Conservation (phyloP, 495 filamentous ascomycete species). For the Neurospora cerealis region DNA sequence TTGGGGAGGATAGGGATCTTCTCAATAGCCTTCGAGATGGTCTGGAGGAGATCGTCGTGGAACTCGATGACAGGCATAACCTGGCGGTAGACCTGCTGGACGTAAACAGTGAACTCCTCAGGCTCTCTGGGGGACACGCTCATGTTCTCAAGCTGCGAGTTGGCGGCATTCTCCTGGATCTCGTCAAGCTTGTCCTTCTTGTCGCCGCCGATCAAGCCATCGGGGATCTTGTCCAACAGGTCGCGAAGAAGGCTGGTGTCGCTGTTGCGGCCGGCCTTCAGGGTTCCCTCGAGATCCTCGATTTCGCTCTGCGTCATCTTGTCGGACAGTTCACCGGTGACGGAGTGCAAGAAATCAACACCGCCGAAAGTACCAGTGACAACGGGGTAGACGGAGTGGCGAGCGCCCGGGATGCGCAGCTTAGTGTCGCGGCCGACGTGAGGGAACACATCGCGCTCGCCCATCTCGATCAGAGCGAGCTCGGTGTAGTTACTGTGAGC, state of each 20-base stretch:
- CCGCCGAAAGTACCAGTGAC: slow-evolving; percentile 89
- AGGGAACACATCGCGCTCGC: slow-evolving; percentile 69
- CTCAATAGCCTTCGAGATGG: slow-evolving; percentile 64
- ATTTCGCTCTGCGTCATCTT: slow-evolving; percentile 83
- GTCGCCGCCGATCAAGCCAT: slow-evolving; percentile 60
- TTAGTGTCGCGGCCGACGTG: slow-evolving; percentile 67
- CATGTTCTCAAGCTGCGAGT: slow-evolving; percentile 55
- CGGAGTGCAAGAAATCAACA: slow-evolving; percentile 77
- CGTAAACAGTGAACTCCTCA: slow-evolving; percentile 61
- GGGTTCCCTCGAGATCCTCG: slow-evolving; percentile 67
- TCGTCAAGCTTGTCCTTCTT: slow-evolving; percentile 58
- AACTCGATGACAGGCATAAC: slow-evolving; percentile 80
- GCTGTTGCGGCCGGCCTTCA: slow-evolving; percentile 45
- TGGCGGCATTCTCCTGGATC: slow-evolving; percentile 55
- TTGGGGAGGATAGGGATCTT: slow-evolving; percentile 71
- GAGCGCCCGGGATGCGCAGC: slow-evolving; percentile 54
- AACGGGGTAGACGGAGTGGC: slow-evolving; percentile 58
- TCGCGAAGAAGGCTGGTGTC: slow-evolving; percentile 61
- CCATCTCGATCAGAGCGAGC: slow-evolving; percentile 74
- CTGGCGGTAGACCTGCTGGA: slow-evolving; percentile 56
- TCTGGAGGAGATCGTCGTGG: slow-evolving; percentile 77
- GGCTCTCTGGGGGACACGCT: slow-evolving; percentile 60
- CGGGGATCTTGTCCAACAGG: slow-evolving; percentile 67
- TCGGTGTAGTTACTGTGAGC: slow-evolving; percentile 89
- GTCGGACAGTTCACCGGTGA: slow-evolving; percentile 80